Evolutionary conservation across 139 green algal species (phyloP).

Genomic region (Spirogloea muscicola): DNA sequence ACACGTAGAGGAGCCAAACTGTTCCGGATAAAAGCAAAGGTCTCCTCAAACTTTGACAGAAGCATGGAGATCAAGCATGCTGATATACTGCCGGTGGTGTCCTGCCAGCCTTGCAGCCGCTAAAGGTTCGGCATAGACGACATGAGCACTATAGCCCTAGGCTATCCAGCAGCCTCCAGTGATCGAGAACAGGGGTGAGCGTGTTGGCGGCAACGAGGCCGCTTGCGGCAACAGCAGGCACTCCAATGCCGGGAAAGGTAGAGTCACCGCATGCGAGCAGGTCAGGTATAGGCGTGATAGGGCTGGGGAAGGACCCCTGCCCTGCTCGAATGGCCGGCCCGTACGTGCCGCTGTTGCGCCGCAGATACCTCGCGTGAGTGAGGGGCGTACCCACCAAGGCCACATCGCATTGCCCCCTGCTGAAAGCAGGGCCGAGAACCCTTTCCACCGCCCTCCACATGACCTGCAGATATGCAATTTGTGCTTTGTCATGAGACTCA

Average conservation of each 20-base stretch:
- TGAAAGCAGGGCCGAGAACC: constrained; percentile 29
- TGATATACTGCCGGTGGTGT: too few species aligned
- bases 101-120: too few species aligned
- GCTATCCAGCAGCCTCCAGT: constrained; percentile 64
- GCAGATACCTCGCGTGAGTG: constrained; percentile 84
- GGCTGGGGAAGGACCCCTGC: constrained; percentile 58
- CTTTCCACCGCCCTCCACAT: constrained; percentile 84
- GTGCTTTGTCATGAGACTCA: too few species aligned
- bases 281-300: constrained; percentile 64
- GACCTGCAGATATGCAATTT: constrained; percentile 51
- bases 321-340: constrained; percentile 47
- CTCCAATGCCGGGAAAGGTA: constrained; percentile 84
- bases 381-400: constrained; percentile 83
- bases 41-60: too few species aligned
- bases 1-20: too few species aligned
- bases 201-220: constrained; percentile 65
- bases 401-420: constrained; percentile 58
- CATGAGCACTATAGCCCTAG: constrained; percentile 24
- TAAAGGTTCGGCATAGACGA: too few species aligned
- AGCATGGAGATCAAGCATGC: too few species aligned
- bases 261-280: constrained; percentile 72
- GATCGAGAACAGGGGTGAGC: constrained; percentile 61
- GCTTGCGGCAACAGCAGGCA: constrained; percentile 61
- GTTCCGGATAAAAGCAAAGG: too few species aligned
- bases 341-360: constrained; percentile 79